A percentile compares a stretch with the other conserved stretches of the same genome.
These are phyloP conservation scores for Globisporangium polare DNA, from an alignment of 352 stramenopile genomes.

Conservation along the genomic window DNA sequence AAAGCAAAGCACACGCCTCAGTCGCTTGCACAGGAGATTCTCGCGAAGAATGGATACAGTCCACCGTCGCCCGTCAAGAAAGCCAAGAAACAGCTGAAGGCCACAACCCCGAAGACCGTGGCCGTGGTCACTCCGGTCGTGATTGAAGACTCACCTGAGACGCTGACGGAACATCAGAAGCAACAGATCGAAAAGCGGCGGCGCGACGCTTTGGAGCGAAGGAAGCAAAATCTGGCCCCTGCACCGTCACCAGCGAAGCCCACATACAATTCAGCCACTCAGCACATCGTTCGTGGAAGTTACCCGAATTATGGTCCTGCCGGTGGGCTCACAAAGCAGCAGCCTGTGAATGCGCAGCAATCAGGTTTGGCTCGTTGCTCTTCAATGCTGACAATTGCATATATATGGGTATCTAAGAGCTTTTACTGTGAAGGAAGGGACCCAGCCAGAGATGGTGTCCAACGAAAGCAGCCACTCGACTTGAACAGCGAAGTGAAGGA, in stretches of 20 bases:
- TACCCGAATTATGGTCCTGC: background rate
- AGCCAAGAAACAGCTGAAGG: background rate
- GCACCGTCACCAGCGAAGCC: background rate
- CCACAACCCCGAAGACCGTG: background rate
- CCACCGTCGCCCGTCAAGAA: background rate
- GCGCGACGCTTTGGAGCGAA: conserved; percentile 52
- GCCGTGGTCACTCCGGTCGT: conserved; percentile 12
- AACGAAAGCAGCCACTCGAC: background rate
- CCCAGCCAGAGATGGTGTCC: background rate
- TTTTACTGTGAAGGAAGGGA: background rate
- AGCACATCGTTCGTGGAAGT: background rate
- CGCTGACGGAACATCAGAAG: conserved; percentile 49
- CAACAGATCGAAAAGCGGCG: conserved; percentile 50
- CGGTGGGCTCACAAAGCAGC: background rate
- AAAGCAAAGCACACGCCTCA: conserved; percentile 49
- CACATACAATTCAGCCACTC: background rate
- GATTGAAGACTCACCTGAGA: conserved; percentile 29
- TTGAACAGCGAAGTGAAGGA: background rate
- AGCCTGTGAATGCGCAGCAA: background rate
- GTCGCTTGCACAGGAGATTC: conserved; percentile 55
- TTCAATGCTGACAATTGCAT: too few species aligned
- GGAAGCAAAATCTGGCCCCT: conserved; percentile 23
- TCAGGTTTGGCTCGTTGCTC: background rate
- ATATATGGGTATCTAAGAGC: background rate
- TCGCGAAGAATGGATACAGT: conserved; percentile 59